phyloP scores from a whole-genome alignment of 345 rosid species.

The Eucalyptus curtisii region DNA sequence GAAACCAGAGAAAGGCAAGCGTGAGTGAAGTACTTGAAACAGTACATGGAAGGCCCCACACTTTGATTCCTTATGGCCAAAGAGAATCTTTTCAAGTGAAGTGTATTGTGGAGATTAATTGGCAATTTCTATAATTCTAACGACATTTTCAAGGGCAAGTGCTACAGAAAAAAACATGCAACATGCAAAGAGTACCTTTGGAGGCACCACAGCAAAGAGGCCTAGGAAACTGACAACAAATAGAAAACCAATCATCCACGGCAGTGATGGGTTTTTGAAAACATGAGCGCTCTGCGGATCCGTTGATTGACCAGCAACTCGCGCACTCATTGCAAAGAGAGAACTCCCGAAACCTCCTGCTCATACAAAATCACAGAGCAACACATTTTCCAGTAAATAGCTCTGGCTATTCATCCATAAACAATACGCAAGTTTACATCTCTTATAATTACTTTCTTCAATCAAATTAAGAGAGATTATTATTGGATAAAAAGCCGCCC shows the following conservation, averaged over 20 bases:
- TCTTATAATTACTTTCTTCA: background rate
- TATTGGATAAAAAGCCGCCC: background rate
- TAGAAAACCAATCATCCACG: conserved; percentile 9
- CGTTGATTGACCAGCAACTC: background rate
- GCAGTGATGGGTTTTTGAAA: background rate
- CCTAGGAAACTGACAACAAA: conserved; percentile 13
- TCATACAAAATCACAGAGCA: background rate
- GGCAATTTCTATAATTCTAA: background rate
- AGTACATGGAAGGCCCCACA: background rate
- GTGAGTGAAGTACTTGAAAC: background rate
- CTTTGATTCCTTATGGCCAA: background rate
- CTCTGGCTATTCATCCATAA: background rate
- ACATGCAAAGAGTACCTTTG: background rate
- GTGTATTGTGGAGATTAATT: background rate
- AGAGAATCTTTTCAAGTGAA: background rate
- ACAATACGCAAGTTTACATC: background rate
- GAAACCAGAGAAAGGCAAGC: background rate
- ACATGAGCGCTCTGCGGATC: background rate
- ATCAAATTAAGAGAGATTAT: background rate
- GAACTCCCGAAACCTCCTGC: conserved; percentile 12
- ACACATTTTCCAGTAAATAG: background rate
- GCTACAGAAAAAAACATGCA: background rate
- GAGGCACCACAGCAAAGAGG: conserved; percentile 9
- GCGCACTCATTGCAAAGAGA: background rate
- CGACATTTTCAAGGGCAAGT: background rate